These are phyloP conservation scores for Didymella pinodella DNA, from an alignment of 2,329 filamentous ascomycete species.

Conservation along the genomic window DNA sequence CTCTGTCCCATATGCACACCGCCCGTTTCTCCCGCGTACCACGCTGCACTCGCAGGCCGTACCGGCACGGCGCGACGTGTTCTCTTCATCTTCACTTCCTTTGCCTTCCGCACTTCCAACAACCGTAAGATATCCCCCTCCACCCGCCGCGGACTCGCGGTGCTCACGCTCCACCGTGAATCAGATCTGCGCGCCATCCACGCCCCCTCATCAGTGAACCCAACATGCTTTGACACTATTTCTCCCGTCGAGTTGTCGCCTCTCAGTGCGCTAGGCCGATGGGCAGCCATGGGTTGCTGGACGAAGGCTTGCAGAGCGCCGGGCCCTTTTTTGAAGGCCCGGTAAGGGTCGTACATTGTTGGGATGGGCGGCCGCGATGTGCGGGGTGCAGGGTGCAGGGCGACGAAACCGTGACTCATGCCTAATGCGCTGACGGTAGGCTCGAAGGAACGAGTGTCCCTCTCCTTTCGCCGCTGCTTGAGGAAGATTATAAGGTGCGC, in stretches of 20 bases:
- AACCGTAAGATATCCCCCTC: conserved; percentile 26
- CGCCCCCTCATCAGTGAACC: conserved; percentile 19
- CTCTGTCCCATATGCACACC: background rate
- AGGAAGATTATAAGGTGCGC: background rate
- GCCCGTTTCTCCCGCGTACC: conserved; percentile 3
- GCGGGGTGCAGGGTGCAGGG: conserved; percentile 16
- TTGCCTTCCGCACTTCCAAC: conserved; percentile 28
- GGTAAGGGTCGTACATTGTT: conserved; percentile 30
- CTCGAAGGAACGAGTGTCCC: conserved; percentile 28
- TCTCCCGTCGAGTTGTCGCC: background rate
- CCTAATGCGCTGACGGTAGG: conserved; percentile 34
- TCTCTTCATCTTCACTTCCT: conserved; percentile 30
- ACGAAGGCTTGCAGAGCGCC: conserved; percentile 1
- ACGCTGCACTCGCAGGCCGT: conserved; percentile 30
- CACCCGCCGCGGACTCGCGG: conserved; percentile 2
- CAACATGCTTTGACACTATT: conserved; percentile 21
- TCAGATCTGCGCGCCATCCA: conserved; percentile 25
- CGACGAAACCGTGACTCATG: conserved; percentile 35
- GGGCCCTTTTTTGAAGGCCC: conserved; percentile 5
- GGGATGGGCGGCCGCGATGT: conserved; percentile 19
- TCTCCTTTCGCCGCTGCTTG: background rate
- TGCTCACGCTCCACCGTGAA: conserved; percentile 21
- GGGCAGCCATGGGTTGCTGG: background rate
- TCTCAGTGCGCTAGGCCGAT: background rate
- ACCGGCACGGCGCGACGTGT: conserved; percentile 24